Evolutionary conservation across 306 rosid genomes (phyloP).

Genomic region (Lotus japonicus): DNA sequence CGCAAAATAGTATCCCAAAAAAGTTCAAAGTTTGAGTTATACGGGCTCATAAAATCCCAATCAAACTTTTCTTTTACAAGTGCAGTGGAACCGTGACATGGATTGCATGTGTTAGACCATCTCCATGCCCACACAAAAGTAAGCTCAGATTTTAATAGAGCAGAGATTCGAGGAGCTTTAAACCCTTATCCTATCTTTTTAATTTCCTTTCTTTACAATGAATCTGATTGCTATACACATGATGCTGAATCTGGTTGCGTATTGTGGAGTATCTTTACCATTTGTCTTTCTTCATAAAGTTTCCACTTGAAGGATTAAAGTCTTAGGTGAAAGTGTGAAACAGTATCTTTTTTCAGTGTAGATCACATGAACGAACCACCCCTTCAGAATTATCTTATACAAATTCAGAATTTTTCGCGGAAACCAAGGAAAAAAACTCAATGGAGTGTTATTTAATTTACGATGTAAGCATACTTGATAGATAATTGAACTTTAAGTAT

Average conservation of each 20-base stretch:
- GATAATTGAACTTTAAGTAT: too few relatives aligned
- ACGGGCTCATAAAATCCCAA: too few relatives aligned
- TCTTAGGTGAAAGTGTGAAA: neutral
- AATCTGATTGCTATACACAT: constrained; percentile 2
- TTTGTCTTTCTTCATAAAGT: constrained; percentile 5
- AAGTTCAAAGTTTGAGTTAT: too few relatives aligned
- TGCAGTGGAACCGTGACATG: constrained; percentile 34
- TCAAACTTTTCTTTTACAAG: neutral
- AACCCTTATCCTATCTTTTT: constrained; percentile 3
- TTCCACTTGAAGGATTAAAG: constrained; percentile 8
- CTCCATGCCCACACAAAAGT: constrained; percentile 10
- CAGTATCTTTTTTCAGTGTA: neutral
- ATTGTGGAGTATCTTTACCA: constrained; percentile 7
- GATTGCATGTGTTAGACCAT: constrained; percentile 26
- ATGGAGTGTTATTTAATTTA: too few relatives aligned
- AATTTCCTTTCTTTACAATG: neutral
- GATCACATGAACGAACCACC: neutral
- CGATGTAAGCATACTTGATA: too few relatives aligned
- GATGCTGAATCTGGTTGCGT: neutral
- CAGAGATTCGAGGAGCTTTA: constrained; percentile 22
- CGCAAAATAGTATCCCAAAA: too few relatives aligned
- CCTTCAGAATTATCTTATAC: neutral
- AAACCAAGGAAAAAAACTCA: neutral
- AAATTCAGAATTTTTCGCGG: neutral
- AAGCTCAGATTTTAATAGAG: constrained; percentile 18